These are phyloP conservation scores for Mycena amicta DNA, from an alignment of 768 basidiomycete genomes.

Conservation along the genomic window DNA sequence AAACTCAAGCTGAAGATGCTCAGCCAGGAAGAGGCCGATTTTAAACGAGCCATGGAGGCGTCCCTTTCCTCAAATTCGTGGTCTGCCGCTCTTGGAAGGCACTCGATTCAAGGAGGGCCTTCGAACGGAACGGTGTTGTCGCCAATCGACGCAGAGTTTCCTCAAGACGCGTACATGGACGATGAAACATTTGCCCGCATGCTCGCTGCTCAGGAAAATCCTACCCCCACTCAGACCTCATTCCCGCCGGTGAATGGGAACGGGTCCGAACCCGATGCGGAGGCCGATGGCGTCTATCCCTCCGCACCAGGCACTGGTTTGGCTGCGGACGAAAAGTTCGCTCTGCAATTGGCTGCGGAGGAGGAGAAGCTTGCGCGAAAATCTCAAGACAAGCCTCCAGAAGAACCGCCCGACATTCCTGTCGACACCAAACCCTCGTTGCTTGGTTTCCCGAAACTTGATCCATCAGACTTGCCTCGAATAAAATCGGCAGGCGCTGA, in stretches of 20 bases:
- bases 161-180: slow-evolving; percentile 13
- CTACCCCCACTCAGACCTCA: slow-evolving; percentile 15
- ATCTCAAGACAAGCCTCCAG: slow-evolving; percentile 7
- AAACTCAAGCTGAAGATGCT: slow-evolving; percentile 35
- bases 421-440: neutral
- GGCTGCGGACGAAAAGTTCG: slow-evolving; percentile 32
- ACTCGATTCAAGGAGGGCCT: slow-evolving; percentile 24
- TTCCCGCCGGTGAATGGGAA: slow-evolving; percentile 2
- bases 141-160: slow-evolving; percentile 1
- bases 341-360: slow-evolving; percentile 25
- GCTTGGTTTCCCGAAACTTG: neutral
- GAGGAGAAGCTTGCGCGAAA: slow-evolving; percentile 18
- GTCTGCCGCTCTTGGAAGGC: slow-evolving; percentile 12
- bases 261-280: too few species aligned
- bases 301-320: slow-evolving; percentile 22
- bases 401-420: slow-evolving; percentile 14
- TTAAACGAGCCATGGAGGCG: slow-evolving; percentile 63
- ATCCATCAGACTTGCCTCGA: slow-evolving; percentile 23
- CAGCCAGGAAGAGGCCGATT: slow-evolving; percentile 64
- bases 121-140: slow-evolving; percentile 18
- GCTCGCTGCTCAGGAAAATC: slow-evolving; percentile 15
- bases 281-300: too few species aligned
- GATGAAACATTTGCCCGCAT: slow-evolving; percentile 20
- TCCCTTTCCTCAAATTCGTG: slow-evolving; percentile 35
- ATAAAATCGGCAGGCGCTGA: slow-evolving; percentile 9